phyloP scores from a whole-genome alignment of 2,329 filamentous ascomycete species.

The Calonectria naviculata region DNA sequence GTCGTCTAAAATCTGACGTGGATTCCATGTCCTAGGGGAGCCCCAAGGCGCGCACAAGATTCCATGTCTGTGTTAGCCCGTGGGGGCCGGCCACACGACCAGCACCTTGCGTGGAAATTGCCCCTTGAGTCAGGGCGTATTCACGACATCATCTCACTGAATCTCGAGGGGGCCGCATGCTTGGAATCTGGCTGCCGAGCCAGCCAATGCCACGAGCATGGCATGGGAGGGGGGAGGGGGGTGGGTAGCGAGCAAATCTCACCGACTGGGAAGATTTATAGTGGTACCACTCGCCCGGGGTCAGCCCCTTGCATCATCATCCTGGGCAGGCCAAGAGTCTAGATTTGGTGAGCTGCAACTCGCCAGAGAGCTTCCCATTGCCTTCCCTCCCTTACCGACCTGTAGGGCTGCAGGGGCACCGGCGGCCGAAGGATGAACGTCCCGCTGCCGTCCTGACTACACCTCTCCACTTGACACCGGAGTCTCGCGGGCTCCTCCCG shows the following conservation, averaged over 20 bases:
- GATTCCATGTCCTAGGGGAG: neutral
- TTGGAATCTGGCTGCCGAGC: neutral
- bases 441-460: neutral
- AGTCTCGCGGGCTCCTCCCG: neutral
- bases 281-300: neutral
- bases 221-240: too few species aligned
- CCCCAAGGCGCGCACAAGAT: neutral
- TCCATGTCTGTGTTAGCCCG: neutral
- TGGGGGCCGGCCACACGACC: conserved; percentile 2
- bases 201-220: neutral
- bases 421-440: conserved; percentile 11
- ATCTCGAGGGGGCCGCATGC: neutral
- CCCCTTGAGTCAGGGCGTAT: neutral
- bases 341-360: neutral
- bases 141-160: conserved; percentile 8
- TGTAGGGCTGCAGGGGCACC: conserved; percentile 11
- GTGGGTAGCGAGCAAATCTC: too few species aligned
- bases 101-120: neutral
- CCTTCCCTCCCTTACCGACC: neutral
- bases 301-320: neutral
- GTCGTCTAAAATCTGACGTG: conserved; percentile 26
- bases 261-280: neutral
- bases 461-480: neutral
- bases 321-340: neutral
- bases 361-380: neutral